Percentiles rank a stretch among this genome's conserved stretches.
Evolutionary conservation across 345 rosid species (phyloP).

Genomic region (Eucalyptus rudis): DNA sequence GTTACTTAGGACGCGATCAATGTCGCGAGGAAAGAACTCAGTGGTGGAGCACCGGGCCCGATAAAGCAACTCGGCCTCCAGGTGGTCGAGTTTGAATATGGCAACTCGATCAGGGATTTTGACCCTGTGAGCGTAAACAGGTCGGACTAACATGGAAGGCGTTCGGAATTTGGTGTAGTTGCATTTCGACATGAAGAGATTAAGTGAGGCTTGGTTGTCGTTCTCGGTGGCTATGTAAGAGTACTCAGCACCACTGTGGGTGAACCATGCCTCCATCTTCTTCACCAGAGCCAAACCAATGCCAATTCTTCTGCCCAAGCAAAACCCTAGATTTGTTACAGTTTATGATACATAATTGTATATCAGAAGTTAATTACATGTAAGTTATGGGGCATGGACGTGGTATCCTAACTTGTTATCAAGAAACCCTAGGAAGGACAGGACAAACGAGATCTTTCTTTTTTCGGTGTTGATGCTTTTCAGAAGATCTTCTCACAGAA

Average conservation of each 20-base stretch:
- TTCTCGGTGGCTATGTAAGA: conserved; percentile 71
- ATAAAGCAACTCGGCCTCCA: conserved; percentile 57
- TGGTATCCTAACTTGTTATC: no score
- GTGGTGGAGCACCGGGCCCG: conserved; percentile 59
- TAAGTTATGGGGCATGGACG: not conserved
- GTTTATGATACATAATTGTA: not conserved
- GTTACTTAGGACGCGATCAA: conserved; percentile 61
- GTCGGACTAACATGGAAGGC: conserved; percentile 65
- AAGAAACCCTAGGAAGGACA: no score
- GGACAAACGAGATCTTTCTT: no score
- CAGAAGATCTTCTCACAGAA: no score
- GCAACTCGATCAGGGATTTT: conserved; percentile 25
- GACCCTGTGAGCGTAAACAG: conserved; percentile 71
- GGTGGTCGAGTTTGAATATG: conserved; percentile 24
- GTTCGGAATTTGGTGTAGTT: conserved; percentile 81
- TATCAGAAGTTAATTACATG: not conserved
- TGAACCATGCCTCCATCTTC: conserved; percentile 66
- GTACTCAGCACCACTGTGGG: conserved; percentile 59
- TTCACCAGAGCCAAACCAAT: conserved; percentile 51
- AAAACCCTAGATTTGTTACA: not conserved
- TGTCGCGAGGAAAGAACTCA: conserved; percentile 84
- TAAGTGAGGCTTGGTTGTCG: conserved; percentile 77
- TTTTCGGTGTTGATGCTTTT: no score
- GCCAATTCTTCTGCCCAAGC: conserved; percentile 69
- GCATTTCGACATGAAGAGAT: conserved; percentile 73